A percentile compares a stretch with the other conserved stretches of the same genome.
These are phyloP conservation scores for Staphylotrichum tortipilum DNA, from an alignment of 495 filamentous ascomycete species.

Conservation along the genomic window DNA sequence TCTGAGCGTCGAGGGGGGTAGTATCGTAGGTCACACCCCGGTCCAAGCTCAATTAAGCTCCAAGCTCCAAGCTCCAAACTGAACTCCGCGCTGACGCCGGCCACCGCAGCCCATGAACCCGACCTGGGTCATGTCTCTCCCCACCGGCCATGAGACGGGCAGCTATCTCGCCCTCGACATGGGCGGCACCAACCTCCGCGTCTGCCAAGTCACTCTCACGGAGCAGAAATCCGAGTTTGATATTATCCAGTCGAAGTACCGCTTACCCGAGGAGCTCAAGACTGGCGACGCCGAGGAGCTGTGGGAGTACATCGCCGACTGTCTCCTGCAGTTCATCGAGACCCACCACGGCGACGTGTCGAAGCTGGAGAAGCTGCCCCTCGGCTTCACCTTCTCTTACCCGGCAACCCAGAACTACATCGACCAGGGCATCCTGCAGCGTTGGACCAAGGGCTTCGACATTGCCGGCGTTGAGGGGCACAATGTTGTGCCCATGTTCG, in stretches of 20 bases:
- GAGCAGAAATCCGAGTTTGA: conserved; percentile 93
- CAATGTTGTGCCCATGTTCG: conserved; percentile 90
- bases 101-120: conserved; percentile 94
- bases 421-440: conserved; percentile 88
- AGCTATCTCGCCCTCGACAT: conserved; percentile 93
- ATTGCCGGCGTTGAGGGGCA: conserved; percentile 91
- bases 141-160: conserved; percentile 80
- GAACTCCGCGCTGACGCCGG: conserved; percentile 10
- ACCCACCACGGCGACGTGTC: conserved; percentile 68
- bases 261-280: conserved; percentile 92
- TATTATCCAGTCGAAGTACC: conserved; percentile 97
- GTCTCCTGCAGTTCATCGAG: conserved; percentile 90
- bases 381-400: conserved; percentile 98
- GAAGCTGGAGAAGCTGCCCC: conserved; percentile 57
- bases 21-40: conserved; percentile 61
- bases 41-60: too few relatives aligned
- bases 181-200: conserved; percentile 96
- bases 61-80: too few relatives aligned
- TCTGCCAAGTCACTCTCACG: conserved; percentile 89
- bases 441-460: conserved; percentile 99
- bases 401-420: conserved; percentile 95
- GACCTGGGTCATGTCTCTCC: conserved; percentile 94
- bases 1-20: conserved; percentile 77
- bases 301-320: conserved; percentile 97
- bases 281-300: conserved; percentile 84